Base-by-base conservation (phyloP, 352 stramenopile genomes). In the Peronospora belbahrii region DNA sequence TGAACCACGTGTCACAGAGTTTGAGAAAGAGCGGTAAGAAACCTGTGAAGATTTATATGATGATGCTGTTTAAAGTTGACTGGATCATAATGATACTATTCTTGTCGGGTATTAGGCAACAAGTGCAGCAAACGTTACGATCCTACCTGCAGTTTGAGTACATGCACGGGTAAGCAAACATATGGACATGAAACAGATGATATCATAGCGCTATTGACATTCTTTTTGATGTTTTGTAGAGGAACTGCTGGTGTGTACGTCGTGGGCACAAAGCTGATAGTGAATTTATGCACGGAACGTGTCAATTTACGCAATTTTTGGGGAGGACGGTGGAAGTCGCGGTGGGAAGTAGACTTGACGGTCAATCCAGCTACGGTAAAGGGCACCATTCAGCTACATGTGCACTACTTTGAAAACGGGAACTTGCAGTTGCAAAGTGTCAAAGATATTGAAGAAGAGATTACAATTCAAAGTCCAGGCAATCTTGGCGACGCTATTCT, bases 361-460 rank as follows among this genome's bases (percentile, higher is more conserved):
- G 47, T 62, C 3, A 73, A 79, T 27, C 74, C 67, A 0, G 33
- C 73, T 14, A 52, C 37, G 2, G 47, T 87, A 8, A 61, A 60
- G 19, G 85, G 86, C 42, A 72, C 44, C 17, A 88, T 95, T 42
- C 54, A 81, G 42, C 60, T 97, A 28, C 84, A 89, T 47, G 88
- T 93, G 20, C 92, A 98, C 65, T 97, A 97, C 69, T 98, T 97
- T 72, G 92, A 98, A 71, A 95, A 97, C 64, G 92, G 90, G 23
- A 98, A 98, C 55, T 64, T 98, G 36, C 89, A 97, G 69, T 56
- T 97, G 31, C 78, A 95, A 52, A 89, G 68, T 38, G 60, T 67
- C 46, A 95, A 95, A 52, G 42, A 63, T 2, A 50, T 95, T 19
- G 67, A 78, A 11, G 63, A 85, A 18, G 67, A 73, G 27, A 55